These are phyloP conservation scores for Zygoascus ofunaensis DNA, from an alignment of 805 yeast species.

Conservation along the genomic window DNA sequence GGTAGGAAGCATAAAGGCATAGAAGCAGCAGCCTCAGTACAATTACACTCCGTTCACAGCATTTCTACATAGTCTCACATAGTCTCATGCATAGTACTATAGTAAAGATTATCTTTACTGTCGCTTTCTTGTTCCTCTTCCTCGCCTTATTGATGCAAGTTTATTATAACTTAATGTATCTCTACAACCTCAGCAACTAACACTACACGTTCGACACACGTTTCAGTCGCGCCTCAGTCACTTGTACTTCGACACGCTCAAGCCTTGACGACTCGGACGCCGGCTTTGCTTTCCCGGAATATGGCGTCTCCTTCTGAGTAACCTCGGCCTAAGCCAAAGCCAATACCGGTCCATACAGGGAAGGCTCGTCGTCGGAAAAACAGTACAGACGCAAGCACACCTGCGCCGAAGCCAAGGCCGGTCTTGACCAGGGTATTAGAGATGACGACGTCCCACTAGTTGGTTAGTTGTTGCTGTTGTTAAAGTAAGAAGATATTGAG, in stretches of 20 bases:
- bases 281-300: slow-evolving; percentile 46
- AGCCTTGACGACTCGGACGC: slow-evolving; percentile 27
- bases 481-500: no score
- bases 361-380: slow-evolving; percentile 89
- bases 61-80: no score
- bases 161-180: background rate
- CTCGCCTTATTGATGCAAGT: background rate
- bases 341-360: slow-evolving; percentile 97
- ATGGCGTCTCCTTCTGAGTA: slow-evolving; percentile 97
- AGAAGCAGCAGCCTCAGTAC: no score
- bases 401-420: slow-evolving; percentile 93
- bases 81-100: no score
- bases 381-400: slow-evolving; percentile 84
- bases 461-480: no score
- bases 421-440: slow-evolving; percentile 92
- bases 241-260: slow-evolving; percentile 6
- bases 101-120: no score
- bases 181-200: no score
- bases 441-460: slow-evolving; percentile 85
- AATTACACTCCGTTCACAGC: no score
- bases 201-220: no score
- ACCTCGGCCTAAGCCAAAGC: slow-evolving; percentile 96
- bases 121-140: no score
- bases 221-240: no score
- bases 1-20: no score